Percentiles rank a stretch among this genome's conserved stretches.
phyloP scores from a whole-genome alignment of 163 green algal genomes.

The Picocystis sp. region DNA sequence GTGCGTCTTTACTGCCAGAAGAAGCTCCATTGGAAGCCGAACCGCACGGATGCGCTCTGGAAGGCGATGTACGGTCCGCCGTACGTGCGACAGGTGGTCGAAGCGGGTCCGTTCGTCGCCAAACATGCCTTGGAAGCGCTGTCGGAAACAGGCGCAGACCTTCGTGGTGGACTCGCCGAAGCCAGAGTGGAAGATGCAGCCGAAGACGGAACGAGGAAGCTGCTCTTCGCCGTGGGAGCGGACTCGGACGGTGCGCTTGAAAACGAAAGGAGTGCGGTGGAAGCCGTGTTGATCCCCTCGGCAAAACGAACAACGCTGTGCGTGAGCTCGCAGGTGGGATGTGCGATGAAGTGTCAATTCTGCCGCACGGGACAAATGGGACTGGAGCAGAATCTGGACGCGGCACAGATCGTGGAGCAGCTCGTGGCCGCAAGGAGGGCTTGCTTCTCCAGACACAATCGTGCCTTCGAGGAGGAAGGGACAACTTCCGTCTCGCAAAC shows the following conservation, averaged over 20 bases:
- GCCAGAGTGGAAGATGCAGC: conserved; percentile 9
- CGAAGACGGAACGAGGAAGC: conserved; percentile 57
- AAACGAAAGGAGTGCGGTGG: conserved; percentile 18
- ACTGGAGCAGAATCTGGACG: conserved; percentile 43
- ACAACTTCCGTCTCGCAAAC: too few species aligned
- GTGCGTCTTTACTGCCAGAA: too few species aligned
- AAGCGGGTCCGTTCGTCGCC: too few species aligned
- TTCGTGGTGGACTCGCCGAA: too few species aligned
- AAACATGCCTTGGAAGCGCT: too few species aligned
- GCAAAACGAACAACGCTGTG: conserved; percentile 57
- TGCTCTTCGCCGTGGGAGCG: conserved; percentile 44
- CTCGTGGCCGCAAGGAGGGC: conserved; percentile 18
- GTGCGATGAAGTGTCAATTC: conserved; percentile 87
- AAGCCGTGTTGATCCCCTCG: conserved; percentile 71
- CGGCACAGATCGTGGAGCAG: conserved; percentile 83
- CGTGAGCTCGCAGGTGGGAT: conserved; percentile 58
- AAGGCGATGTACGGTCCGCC: too few species aligned
- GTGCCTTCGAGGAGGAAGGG: too few species aligned
- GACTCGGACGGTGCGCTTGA: conserved; percentile 10
- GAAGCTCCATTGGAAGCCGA: too few species aligned
- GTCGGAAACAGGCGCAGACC: too few species aligned
- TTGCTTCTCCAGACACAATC: too few species aligned
- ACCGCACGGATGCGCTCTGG: too few species aligned
- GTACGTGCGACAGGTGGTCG: too few species aligned
- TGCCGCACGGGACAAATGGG: conserved; percentile 71